phyloP scores from a whole-genome alignment of 2,329 filamentous ascomycete genomes.

The Penicillium olsonii region DNA sequence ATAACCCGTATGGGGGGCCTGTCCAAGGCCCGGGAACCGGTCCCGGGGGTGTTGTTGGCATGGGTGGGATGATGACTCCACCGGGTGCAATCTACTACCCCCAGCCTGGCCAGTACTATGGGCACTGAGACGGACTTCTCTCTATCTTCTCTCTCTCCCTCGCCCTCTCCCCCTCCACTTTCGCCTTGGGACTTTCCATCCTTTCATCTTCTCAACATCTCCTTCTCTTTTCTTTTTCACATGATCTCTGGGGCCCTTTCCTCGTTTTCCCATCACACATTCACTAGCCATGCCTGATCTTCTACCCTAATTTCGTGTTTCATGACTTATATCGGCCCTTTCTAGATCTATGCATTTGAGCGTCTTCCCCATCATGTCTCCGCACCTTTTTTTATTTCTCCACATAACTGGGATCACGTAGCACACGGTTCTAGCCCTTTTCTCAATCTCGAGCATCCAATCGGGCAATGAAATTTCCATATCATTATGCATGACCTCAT shows the following conservation, averaged over 20 bases:
- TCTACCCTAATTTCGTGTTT: constrained; percentile 10
- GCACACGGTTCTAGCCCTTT: constrained; percentile 25
- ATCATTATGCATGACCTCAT: constrained; percentile 20
- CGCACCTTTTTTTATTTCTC: constrained; percentile 10
- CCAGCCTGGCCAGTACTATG: constrained; percentile 65
- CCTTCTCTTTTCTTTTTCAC: constrained; percentile 10
- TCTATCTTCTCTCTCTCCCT: neutral
- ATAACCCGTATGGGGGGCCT: constrained; percentile 57
- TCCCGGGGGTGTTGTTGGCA: constrained; percentile 61
- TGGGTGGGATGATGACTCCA: constrained; percentile 77
- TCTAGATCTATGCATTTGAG: constrained; percentile 35
- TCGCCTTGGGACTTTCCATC: constrained; percentile 3
- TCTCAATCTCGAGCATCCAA: neutral
- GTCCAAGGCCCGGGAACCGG: constrained; percentile 48
- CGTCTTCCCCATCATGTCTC: constrained; percentile 24
- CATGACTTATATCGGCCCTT: constrained; percentile 18
- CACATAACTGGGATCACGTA: constrained; percentile 12
- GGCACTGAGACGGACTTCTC: constrained; percentile 19
- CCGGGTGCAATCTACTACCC: constrained; percentile 56
- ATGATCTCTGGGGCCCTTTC: constrained; percentile 9
- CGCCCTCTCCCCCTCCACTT: too few species aligned
- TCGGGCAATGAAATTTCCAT: constrained; percentile 4
- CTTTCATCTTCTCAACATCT: constrained; percentile 7
- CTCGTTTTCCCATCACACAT: constrained; percentile 8
- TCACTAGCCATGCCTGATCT: constrained; percentile 9